Evolutionary conservation across 2,329 filamentous ascomycete genomes (phyloP), one percentile per base, ranked within the genome.

Genomic region (Elsinoe australis): DNA sequence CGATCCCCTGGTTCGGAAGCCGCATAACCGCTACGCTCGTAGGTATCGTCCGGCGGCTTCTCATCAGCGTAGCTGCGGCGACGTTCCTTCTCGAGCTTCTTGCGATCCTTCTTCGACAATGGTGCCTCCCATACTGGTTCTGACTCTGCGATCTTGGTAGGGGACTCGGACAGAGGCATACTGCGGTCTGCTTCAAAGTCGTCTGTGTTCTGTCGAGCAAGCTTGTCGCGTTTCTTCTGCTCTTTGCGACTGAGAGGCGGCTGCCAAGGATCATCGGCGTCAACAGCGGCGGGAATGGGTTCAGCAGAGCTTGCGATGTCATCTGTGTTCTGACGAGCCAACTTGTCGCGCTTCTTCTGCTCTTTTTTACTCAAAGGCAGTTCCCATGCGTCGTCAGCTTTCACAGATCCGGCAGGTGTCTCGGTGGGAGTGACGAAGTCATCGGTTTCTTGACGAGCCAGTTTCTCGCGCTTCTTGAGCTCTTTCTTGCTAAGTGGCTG

Each of bases 401-500:
- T 19, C 6, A 26, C 12, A 15, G 28, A 10, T 7, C 5, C 17
- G n/a, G 31, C 14, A 24, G 24, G 24, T 8, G 22, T 31, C 24
- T 33, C 33, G 19, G 21, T 22, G 3, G 46, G 46, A 10, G 26
- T 38, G 1, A n/a, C 15, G 15, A 45, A 47, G 9, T 49, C 31
- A 14, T 47, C 44, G 6, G 24, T 34, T 18, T 35, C 35, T 48
- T 46, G 34, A 24, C 31, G n/a, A 26, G 33, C 41, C 12, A 63
- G 65, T 58, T 72, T 73, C 22, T 73, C 68, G 12, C 65, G 62
- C 60, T 68, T 72, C 58, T 71, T 72, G 56, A 68, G 68, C 51
- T 74, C 71, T 58, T 74, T 75, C 56, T 71, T 74, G 58, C 64
- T 72, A 34, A 69, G 53, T 49, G 66, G 70, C 6, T 55, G 51